Evolutionary conservation across 73 alveolate species (phyloP).

Genomic region (Symbiodinium pilosum): DNA sequence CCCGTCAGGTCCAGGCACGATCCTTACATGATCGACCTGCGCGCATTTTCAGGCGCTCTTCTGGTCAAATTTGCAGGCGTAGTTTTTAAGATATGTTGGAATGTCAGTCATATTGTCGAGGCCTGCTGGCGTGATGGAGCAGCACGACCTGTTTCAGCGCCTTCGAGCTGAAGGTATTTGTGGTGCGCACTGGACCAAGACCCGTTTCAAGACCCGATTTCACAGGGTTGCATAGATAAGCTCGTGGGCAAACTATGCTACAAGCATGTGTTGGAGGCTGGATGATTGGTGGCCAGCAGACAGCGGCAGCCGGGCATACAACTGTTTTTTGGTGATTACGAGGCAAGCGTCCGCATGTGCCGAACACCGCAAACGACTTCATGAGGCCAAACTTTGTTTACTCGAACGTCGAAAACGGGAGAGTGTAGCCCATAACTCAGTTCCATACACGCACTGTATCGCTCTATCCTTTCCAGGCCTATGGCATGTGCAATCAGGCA

Average conservation of each 20-base stretch:
- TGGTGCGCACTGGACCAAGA: too few species aligned
- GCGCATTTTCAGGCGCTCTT: constrained; percentile 93
- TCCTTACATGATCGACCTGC: constrained; percentile 96
- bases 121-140: constrained; percentile 36
- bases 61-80: not conserved
- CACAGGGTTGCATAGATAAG: too few species aligned
- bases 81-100: too few species aligned
- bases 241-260: not conserved
- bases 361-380: not conserved
- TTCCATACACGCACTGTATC: too few species aligned
- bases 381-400: constrained; percentile 53
- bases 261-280: not conserved
- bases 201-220: too few species aligned
- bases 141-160: constrained; percentile 43
- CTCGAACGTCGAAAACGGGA: not conserved
- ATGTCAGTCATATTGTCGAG: not conserved
- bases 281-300: constrained; percentile 70
- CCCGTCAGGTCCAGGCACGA: constrained; percentile 19
- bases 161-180: constrained; percentile 17
- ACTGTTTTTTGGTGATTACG: not conserved
- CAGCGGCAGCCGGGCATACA: constrained; percentile 15
- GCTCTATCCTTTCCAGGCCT: too few species aligned
- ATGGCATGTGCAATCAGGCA: not conserved
- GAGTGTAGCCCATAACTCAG: too few species aligned
- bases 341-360: not conserved